Evolutionary conservation across 108 stramenopile species (phyloP).

Genomic region (Conticribra weissflogii): DNA sequence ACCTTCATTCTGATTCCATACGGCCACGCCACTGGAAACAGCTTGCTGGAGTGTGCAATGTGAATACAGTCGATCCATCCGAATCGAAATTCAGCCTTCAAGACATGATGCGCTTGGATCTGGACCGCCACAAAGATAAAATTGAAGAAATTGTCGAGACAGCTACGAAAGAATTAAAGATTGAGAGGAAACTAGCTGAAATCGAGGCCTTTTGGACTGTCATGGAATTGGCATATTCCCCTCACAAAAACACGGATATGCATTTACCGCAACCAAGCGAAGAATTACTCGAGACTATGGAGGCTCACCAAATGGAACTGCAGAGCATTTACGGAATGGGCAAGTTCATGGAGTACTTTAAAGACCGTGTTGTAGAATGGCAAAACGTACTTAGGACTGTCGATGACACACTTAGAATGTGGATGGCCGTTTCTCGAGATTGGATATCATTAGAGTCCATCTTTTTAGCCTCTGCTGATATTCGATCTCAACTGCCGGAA

Average conservation of each 20-base stretch:
- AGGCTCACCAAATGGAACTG: conserved; percentile 91
- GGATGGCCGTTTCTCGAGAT: conserved; percentile 75
- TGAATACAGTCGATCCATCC: conserved; percentile 73
- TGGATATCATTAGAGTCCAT: conserved; percentile 91
- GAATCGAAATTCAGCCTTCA: conserved; percentile 56
- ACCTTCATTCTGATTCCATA: conserved; percentile 83
- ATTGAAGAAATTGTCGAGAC: conserved; percentile 89
- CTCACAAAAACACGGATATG: conserved; percentile 86
- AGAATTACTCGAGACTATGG: conserved; percentile 84
- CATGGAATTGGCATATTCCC: conserved; percentile 73
- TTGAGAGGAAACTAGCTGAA: conserved; percentile 84
- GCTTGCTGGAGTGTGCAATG: conserved; percentile 81
- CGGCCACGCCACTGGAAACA: conserved; percentile 82
- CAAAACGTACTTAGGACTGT: conserved; percentile 72
- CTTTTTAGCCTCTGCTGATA: conserved; percentile 89
- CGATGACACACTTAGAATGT: conserved; percentile 81
- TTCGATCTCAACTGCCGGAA: conserved; percentile 88
- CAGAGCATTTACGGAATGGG: conserved; percentile 92
- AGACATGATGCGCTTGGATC: conserved; percentile 79
- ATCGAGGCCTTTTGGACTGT: conserved; percentile 80
- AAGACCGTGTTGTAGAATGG: conserved; percentile 84
- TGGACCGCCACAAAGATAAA: conserved; percentile 76
- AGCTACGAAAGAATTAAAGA: conserved; percentile 89
- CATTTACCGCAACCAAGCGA: conserved; percentile 80
- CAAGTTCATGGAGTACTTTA: conserved; percentile 91